These are phyloP conservation scores for Magnusiomyces fungicola DNA, from an alignment of 1,139 yeast species.

Conservation along the genomic window DNA sequence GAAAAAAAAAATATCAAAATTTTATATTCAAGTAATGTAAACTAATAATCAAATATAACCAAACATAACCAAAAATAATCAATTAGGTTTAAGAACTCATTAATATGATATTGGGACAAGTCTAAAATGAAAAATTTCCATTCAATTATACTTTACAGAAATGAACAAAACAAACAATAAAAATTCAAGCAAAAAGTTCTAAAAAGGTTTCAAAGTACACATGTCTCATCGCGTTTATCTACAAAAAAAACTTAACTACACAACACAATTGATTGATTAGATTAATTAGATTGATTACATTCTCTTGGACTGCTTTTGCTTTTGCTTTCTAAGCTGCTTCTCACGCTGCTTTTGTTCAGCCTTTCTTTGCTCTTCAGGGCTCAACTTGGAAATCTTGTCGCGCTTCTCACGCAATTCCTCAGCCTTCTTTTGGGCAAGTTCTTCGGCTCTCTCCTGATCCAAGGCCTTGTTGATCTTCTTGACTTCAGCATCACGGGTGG, in stretches of 20 bases:
- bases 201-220: no score
- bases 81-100: no score
- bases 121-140: no score
- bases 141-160: neutral
- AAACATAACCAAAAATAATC: no score
- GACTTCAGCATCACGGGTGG: slow-evolving; percentile 64
- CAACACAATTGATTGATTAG: no score
- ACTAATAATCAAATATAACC: no score
- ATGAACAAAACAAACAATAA: neutral
- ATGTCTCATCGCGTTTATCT: no score
- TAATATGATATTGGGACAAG: no score
- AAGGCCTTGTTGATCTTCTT: slow-evolving; percentile 50
- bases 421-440: slow-evolving; percentile 58
- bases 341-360: slow-evolving; percentile 64
- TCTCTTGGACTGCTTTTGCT: slow-evolving; percentile 1
- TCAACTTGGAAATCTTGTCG: slow-evolving; percentile 48
- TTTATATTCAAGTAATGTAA: no score
- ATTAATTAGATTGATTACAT: neutral
- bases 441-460: slow-evolving; percentile 61
- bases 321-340: slow-evolving; percentile 45
- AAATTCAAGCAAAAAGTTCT: no score
- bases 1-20: no score
- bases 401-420: slow-evolving; percentile 56
- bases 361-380: slow-evolving; percentile 58
- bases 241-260: no score